phyloP scores from a whole-genome alignment of 257 asterid genomes.

The Petunia secreta region DNA sequence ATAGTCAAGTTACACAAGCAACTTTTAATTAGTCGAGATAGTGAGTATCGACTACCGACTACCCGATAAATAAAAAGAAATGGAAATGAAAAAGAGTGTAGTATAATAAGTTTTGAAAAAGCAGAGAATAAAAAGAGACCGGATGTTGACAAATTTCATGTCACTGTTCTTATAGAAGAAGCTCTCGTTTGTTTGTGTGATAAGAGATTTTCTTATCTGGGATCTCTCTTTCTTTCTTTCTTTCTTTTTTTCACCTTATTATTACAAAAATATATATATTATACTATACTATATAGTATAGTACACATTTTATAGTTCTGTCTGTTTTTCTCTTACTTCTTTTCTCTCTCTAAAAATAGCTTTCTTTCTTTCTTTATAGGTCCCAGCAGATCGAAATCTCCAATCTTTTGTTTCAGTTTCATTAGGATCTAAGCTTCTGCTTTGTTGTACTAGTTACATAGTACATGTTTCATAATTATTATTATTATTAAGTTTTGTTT shows the following conservation, averaged over 20 bases:
- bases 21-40: too few species aligned
- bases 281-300: slow-evolving; percentile 22
- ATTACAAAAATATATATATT: slow-evolving; percentile 28
- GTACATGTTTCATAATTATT: slow-evolving; percentile 49
- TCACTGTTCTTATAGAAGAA: slow-evolving; percentile 80
- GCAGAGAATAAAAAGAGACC: slow-evolving; percentile 73
- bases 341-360: slow-evolving; percentile 59
- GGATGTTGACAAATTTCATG: slow-evolving; percentile 95
- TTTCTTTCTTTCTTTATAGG: slow-evolving; percentile 37
- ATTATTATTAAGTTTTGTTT: slow-evolving; percentile 26
- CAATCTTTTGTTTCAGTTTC: slow-evolving; percentile 51
- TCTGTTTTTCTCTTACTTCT: slow-evolving; percentile 20
- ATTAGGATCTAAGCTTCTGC: slow-evolving; percentile 82
- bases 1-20: too few species aligned
- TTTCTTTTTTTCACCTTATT: slow-evolving; percentile 20
- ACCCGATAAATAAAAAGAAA: slow-evolving; percentile 24
- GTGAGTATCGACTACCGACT: too few species aligned
- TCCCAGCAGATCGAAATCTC: slow-evolving; percentile 92
- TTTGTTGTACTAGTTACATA: too few species aligned
- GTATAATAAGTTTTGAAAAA: slow-evolving; percentile 41
- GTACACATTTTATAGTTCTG: slow-evolving; percentile 8
- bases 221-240: slow-evolving; percentile 73
- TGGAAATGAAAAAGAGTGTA: slow-evolving; percentile 37
- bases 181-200: slow-evolving; percentile 73
- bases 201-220: slow-evolving; percentile 77